Evolutionary conservation across 306 rosid genomes (phyloP), one percentile per base, ranked within the genome.

Genomic region (Coriaria nepalensis): DNA sequence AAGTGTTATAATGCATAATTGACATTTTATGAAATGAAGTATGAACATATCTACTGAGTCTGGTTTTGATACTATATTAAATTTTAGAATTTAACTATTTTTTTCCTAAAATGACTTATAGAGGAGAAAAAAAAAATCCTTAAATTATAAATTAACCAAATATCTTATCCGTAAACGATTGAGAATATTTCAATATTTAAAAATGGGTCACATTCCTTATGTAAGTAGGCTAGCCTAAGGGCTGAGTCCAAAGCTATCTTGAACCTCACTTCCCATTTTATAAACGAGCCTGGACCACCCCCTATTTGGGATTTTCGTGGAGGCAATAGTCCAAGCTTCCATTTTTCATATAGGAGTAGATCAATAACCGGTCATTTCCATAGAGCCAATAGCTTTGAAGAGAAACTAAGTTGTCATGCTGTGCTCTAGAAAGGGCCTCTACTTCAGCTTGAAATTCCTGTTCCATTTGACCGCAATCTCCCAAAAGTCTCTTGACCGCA

Each of bases 311-410:
- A 47, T 60, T 62, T 75, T 83, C 94, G 45, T 83, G 94, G 52
- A 83, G 75, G 88, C 86, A 83, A 55, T 83, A 74, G 57, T 83
- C 94, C 75, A 79, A 72, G 64, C 94, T 83, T 60, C 88, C 90
- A 45, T 83, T 83, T 63, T 83, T 88, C 73, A 83, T 60, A 71
- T 71, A 83, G n/a, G 94, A 83, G 66, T 83, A 79, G 43, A 83
- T 83, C 39, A 83, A 56, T 69, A 83, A 53, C 52, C 94, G 65
- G 57, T 83, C 94, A 14, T 48, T 72, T 13, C 78, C 80, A 41
- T 79, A 72, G 43, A 59, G 74, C 54, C 90, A 83, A 60, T 83
- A 83, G 2, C 94, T 88, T 68, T 79, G 78, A 33, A 83, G 86
- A 45, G 86, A 70, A 56, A 83, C 94, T 52, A 83, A 88, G 66